phyloP scores from a whole-genome alignment of 176 grass and related monocot genomes.

The Leersia perrieri region DNA sequence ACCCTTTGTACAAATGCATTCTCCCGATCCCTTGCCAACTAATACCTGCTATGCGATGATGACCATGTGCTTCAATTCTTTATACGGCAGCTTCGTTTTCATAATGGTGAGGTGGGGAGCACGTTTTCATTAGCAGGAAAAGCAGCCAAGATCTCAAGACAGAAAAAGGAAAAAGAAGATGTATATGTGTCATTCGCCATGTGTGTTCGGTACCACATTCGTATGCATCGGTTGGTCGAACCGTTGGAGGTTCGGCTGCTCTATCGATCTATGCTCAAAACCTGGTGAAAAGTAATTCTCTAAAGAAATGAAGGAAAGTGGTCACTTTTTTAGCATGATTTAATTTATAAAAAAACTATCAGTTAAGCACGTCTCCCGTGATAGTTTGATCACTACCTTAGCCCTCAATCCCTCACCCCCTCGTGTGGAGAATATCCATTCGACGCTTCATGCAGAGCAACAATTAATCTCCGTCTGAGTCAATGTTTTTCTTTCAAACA shows the following conservation, averaged over 20 bases:
- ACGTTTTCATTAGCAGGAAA: conserved; percentile 29
- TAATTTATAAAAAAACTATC: background rate
- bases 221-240: background rate
- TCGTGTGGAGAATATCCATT: background rate
- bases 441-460: background rate
- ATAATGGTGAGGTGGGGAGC: conserved; percentile 15
- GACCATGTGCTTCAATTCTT: conserved; percentile 25
- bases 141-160: background rate
- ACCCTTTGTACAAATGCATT: background rate
- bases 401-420: no score
- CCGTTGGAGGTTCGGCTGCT: background rate
- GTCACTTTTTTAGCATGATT: background rate
- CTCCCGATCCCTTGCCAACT: conserved; percentile 4
- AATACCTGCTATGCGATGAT: background rate
- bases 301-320: no score
- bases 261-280: background rate
- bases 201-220: conserved; percentile 21
- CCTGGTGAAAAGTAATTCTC: background rate
- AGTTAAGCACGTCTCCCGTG: background rate
- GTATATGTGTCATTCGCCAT: background rate
- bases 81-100: background rate
- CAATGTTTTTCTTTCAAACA: background rate
- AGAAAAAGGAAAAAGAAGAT: background rate
- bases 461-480: background rate
- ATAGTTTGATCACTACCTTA: background rate